Percentiles rank a stretch among this genome's conserved stretches.
These are phyloP conservation scores for Diutina neorugosa DNA, from an alignment of 1,139 yeast species.

Conservation along the genomic window DNA sequence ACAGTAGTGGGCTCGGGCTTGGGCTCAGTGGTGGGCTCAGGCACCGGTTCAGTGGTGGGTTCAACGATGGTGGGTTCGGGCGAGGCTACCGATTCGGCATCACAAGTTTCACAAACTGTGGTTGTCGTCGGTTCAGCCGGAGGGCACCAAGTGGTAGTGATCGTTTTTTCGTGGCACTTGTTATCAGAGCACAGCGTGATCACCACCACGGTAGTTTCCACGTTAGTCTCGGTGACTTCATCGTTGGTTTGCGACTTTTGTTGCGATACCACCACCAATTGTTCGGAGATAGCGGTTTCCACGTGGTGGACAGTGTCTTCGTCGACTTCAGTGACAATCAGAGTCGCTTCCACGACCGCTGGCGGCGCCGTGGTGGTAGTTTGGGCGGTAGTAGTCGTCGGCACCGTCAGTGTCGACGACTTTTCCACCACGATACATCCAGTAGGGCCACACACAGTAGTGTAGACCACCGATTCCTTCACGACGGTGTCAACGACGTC, in stretches of 20 bases:
- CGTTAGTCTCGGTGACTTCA: background rate
- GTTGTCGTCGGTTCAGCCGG: background rate
- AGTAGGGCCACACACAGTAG: background rate
- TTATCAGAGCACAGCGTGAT: constrained; percentile 1
- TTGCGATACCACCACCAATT: background rate
- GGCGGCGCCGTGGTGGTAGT: background rate
- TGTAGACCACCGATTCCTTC: background rate
- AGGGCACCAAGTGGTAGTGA: constrained; percentile 1
- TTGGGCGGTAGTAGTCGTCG: background rate
- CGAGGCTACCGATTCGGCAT: background rate
- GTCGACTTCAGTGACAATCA: background rate
- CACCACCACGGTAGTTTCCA: background rate
- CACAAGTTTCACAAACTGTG: constrained; percentile 1
- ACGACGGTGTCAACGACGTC: background rate
- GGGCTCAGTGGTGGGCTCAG: background rate
- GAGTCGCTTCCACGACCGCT: background rate
- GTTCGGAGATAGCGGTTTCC: background rate
- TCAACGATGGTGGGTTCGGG: background rate
- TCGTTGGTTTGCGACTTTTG: background rate
- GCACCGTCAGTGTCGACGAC: background rate
- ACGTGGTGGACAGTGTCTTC: background rate
- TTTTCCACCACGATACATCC: background rate
- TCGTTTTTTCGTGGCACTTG: background rate
- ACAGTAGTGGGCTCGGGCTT: background rate
- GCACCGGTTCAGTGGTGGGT: background rate